These are phyloP conservation scores for Geotrichum ghanense DNA, from an alignment of 805 yeast genomes.

Conservation along the genomic window DNA sequence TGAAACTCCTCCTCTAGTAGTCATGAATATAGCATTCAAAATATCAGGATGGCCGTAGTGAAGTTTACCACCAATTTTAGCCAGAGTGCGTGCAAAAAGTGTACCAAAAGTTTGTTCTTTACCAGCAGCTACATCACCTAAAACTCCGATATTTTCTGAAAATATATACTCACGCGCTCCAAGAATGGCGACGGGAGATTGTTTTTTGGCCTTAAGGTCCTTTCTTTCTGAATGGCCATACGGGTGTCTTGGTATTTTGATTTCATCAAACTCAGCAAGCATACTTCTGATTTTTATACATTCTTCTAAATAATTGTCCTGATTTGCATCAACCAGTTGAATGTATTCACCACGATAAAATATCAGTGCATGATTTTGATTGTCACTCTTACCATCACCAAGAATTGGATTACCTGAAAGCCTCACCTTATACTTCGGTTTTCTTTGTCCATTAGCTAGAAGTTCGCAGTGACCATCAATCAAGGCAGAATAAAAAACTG, in stretches of 20 bases:
- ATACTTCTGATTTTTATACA: slow-evolving; percentile 68
- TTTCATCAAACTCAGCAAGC: slow-evolving; percentile 66
- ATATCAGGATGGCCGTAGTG: slow-evolving; percentile 87
- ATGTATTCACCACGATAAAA: slow-evolving; percentile 74
- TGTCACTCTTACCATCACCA: slow-evolving; percentile 80
- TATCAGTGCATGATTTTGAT: slow-evolving; percentile 65
- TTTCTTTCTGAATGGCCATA: slow-evolving; percentile 29
- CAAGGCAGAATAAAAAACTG: slow-evolving; percentile 44
- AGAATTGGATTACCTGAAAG: slow-evolving; percentile 73
- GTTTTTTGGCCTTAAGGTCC: slow-evolving; percentile 21
- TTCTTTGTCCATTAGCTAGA: slow-evolving; percentile 43
- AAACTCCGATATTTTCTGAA: slow-evolving; percentile 70
- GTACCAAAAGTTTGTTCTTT: slow-evolving; percentile 86
- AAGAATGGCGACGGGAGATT: slow-evolving; percentile 65
- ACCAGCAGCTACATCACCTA: slow-evolving; percentile 83
- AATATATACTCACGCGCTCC: slow-evolving; percentile 79
- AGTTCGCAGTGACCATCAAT: slow-evolving; percentile 63
- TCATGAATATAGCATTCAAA: slow-evolving; percentile 62
- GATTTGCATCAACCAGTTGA: slow-evolving; percentile 75
- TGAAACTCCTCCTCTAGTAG: slow-evolving; percentile 79
- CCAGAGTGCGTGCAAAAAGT: slow-evolving; percentile 68
- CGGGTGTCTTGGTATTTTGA: slow-evolving; percentile 10
- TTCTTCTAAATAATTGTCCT: slow-evolving; percentile 72
- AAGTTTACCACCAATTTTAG: slow-evolving; percentile 70
- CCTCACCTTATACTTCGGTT: slow-evolving; percentile 51